A percentile compares a stretch with the other conserved stretches of the same genome.
Conservation (phyloP, 768 basidiomycete genomes). For the Russula sp. region DNA sequence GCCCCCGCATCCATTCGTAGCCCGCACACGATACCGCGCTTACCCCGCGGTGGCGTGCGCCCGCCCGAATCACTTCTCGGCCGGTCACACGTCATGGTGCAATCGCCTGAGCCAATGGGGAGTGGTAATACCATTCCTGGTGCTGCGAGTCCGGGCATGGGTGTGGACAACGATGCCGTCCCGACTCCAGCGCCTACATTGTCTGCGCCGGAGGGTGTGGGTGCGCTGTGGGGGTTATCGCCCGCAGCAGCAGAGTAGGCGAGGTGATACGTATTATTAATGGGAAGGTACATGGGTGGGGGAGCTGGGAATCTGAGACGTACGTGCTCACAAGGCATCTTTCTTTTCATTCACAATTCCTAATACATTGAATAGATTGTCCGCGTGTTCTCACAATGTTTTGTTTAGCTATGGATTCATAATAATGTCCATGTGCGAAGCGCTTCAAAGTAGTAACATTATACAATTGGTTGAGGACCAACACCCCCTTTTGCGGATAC, state of each 20-base stretch:
- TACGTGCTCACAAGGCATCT: not conserved
- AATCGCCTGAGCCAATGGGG: slow-evolving; percentile 8
- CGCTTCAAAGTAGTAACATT: not conserved
- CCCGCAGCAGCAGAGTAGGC: not conserved
- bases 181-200: not conserved
- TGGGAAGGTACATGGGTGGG: not conserved
- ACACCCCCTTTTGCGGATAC: no score
- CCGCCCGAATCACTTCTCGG: slow-evolving; percentile 57
- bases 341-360: not conserved
- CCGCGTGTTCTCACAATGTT: not conserved
- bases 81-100: slow-evolving; percentile 27
- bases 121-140: not conserved
- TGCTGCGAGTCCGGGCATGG: not conserved
- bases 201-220: no score
- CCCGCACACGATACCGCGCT: slow-evolving; percentile 38
- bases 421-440: not conserved
- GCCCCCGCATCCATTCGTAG: slow-evolving; percentile 12
- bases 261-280: not conserved
- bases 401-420: not conserved
- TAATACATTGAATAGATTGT: slow-evolving; percentile 9
- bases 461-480: not conserved
- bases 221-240: not conserved
- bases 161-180: not conserved
- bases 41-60: slow-evolving; percentile 62
- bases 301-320: not conserved